Evolutionary conservation across 306 rosid genomes (phyloP), one percentile per base, ranked within the genome.

Genomic region (Prinsepia uniflora): DNA sequence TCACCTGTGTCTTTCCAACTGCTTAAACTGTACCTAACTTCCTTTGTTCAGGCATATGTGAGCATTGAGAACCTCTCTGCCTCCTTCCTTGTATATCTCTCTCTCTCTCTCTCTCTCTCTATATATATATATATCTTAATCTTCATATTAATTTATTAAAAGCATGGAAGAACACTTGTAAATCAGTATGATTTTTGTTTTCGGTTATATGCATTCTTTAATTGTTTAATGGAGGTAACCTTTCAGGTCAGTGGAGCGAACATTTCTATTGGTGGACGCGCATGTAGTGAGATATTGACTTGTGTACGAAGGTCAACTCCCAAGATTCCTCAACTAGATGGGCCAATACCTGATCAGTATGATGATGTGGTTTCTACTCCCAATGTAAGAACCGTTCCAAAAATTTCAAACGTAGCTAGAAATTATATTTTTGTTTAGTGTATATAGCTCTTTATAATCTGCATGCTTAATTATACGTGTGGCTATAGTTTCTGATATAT

Each of bases 291-390:
- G 78, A 46, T 72, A 55, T 67, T 75, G 5, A 74, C 79, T 12
- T 44, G 70, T 83, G 75, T 65, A 30, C 78, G 55, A 73, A 81
- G 80, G 65, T 72, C 82, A 41, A 67, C 83, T 74, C 84, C 87
- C 61, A 85, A 85, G 85, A 89, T 95, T 86, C 92, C 99, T 79
- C 99, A 95, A 80, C 89, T 82, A 73, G 99, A 91, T 81, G 99
- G 99, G 66, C 99, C 96, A 4, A 81, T 86, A 58, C 99, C 99
- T 53, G 91, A 81, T 71, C 85, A 87, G 19, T 92, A 95, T 24
- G 97, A 95, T 70, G 99, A 91, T 58, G 88, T 77, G 83, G 90
- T 95, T 66, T 91, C 99, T 62, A 91, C 99, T 71, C 99, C 99
- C 71, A 91, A 91, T 77, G 99, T 95, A 83, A 86, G 92, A 15